Conservation (phyloP, 2,329 filamentous ascomycete genomes). For the Ceratocystis cubensis region DNA sequence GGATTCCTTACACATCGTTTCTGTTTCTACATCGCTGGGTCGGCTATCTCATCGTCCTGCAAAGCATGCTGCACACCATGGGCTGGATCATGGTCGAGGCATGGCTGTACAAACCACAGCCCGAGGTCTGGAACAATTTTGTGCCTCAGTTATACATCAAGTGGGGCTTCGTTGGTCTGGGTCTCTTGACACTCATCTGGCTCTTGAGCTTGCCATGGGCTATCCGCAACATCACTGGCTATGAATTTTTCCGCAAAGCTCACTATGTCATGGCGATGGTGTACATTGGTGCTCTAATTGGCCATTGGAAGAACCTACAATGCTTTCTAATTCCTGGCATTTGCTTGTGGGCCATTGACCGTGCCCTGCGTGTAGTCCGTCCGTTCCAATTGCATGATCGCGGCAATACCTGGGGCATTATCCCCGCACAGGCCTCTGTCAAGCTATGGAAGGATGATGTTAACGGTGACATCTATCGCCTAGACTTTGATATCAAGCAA, state of each 20-base stretch:
- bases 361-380: constrained; percentile 44
- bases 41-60: constrained; percentile 58
- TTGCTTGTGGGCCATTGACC: constrained; percentile 52
- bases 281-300: constrained; percentile 65
- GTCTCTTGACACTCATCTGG: constrained; percentile 48
- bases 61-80: constrained; percentile 56
- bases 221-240: constrained; percentile 51
- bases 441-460: constrained; percentile 42
- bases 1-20: constrained; percentile 64
- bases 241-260: constrained; percentile 64
- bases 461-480: constrained; percentile 49
- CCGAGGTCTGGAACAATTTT: constrained; percentile 42
- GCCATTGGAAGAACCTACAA: constrained; percentile 55
- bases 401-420: constrained; percentile 23
- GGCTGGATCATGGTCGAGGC: constrained; percentile 57
- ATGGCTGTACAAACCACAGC: constrained; percentile 59
- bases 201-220: constrained; percentile 44
- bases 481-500: constrained; percentile 53
- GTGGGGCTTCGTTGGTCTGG: constrained; percentile 59
- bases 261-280: constrained; percentile 63
- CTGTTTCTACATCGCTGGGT: constrained; percentile 68
- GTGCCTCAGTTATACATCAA: constrained; percentile 56
- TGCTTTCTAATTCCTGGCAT: constrained; percentile 58
- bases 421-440: constrained; percentile 27
- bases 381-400: constrained; percentile 49